Evolutionary conservation across 495 filamentous ascomycete genomes (phyloP).

Genomic region (Lasiosphaeris hirsuta): DNA sequence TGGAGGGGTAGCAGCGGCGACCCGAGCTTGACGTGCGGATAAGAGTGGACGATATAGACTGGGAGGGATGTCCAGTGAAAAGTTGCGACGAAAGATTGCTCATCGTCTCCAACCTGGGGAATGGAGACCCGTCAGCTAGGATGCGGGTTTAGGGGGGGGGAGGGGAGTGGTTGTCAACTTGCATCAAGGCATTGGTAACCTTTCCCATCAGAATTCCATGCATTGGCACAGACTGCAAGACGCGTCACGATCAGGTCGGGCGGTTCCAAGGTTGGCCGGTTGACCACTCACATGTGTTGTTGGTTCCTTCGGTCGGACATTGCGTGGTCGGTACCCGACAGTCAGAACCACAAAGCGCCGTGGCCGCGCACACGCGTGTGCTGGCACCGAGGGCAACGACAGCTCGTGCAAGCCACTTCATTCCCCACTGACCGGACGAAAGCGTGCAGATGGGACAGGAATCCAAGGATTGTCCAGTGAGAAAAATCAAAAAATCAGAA

Average conservation of each 20-base stretch:
- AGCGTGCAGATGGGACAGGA: neutral
- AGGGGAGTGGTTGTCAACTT: neutral
- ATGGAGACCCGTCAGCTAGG: neutral
- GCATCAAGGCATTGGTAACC: conserved; percentile 7
- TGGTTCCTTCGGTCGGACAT: conserved; percentile 6
- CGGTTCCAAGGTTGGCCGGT: too few species aligned
- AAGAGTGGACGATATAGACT: neutral
- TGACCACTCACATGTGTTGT: neutral
- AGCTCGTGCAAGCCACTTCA: conserved; percentile 1
- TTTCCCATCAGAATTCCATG: conserved; percentile 7
- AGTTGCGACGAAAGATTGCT: conserved; percentile 4
- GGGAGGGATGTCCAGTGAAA: conserved; percentile 3
- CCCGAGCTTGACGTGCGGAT: conserved; percentile 11
- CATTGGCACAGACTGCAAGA: conserved; percentile 7
- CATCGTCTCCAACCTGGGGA: neutral
- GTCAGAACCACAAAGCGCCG: conserved; percentile 4
- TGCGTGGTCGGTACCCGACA: neutral
- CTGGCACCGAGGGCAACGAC: conserved; percentile 1
- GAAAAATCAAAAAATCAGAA: neutral
- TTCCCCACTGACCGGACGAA: neutral
- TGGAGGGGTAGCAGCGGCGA: neutral
- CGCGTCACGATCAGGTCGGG: too few species aligned
- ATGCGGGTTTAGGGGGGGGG: neutral
- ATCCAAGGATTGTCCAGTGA: neutral
- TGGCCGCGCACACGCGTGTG: neutral